These are phyloP conservation scores for Mortierella antarctica DNA, from an alignment of 192 early-diverging fungal genomes.

Conservation along the genomic window DNA sequence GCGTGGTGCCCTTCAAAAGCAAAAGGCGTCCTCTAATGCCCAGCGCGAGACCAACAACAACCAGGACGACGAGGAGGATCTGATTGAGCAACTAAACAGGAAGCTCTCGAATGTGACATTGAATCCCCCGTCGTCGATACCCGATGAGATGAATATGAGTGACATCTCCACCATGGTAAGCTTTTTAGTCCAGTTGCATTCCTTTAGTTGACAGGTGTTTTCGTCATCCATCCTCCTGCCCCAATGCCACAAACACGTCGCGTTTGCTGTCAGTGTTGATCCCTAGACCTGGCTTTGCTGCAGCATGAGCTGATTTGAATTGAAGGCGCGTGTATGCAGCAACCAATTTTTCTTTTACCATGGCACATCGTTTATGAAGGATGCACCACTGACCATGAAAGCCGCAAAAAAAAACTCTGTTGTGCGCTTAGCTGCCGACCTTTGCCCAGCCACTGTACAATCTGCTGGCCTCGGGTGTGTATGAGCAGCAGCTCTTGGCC, in stretches of 20 bases:
- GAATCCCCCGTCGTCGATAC: conserved; percentile 39
- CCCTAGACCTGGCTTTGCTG: neutral
- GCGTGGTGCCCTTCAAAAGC: conserved; percentile 38
- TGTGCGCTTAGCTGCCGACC: conserved; percentile 23
- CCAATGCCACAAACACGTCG: neutral
- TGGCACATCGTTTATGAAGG: too few relatives aligned
- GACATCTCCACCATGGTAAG: conserved; percentile 54
- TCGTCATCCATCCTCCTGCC: neutral
- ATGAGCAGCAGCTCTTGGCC: conserved; percentile 45
- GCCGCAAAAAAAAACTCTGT: too few relatives aligned
- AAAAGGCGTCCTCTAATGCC: conserved; percentile 33
- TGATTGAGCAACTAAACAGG: conserved; percentile 51
- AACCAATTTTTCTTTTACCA: neutral
- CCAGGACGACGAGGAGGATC: conserved; percentile 46
- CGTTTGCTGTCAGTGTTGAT: neutral
- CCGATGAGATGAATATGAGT: conserved; percentile 49
- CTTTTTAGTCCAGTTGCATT: conserved; percentile 1
- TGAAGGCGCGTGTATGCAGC: neutral
- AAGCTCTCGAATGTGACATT: conserved; percentile 51
- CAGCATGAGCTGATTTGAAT: neutral
- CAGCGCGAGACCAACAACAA: conserved; percentile 25
- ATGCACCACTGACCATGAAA: too few relatives aligned
- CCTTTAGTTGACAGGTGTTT: neutral
- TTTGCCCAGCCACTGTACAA: conserved; percentile 53
- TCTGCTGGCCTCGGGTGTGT: conserved; percentile 38